Percentiles rank a stretch among this genome's conserved stretches.
phyloP scores from a whole-genome alignment of 441 rosid genomes.

The Gossypium davidsonii region DNA sequence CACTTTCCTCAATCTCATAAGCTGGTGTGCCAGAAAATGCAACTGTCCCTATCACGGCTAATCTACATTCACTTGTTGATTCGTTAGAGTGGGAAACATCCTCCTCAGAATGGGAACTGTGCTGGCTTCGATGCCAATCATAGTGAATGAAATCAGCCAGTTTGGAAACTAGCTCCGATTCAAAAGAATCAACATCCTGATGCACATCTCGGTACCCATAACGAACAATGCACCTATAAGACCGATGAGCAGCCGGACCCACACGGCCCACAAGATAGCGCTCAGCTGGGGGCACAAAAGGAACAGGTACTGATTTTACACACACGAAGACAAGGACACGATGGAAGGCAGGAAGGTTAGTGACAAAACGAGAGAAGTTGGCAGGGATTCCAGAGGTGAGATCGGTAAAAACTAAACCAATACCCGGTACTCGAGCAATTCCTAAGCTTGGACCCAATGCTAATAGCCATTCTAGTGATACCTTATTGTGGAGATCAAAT shows the following conservation, averaged over 20 bases:
- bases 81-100: constrained; percentile 45
- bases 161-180: constrained; percentile 64
- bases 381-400: constrained; percentile 91
- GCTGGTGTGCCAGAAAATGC: constrained; percentile 30
- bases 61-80: constrained; percentile 58
- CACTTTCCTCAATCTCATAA: constrained; percentile 54
- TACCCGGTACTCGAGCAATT: constrained; percentile 84
- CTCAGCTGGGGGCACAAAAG: constrained; percentile 77
- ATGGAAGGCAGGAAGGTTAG: constrained; percentile 98
- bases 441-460: constrained; percentile 92
- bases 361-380: constrained; percentile 88
- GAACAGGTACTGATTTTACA: constrained; percentile 89
- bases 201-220: constrained; percentile 98
- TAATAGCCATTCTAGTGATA: constrained; percentile 88
- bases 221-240: constrained; percentile 88
- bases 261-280: constrained; percentile 92
- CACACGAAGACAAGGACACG: constrained; percentile 83
- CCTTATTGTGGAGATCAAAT: constrained; percentile 85
- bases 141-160: constrained; percentile 76
- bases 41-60: constrained; percentile 76
- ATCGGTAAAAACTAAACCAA: constrained; percentile 83
- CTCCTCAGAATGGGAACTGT: constrained; percentile 29
- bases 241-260: constrained; percentile 78
- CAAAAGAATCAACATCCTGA: constrained; percentile 94
- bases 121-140: constrained; percentile 48